A percentile compares a stretch with the other conserved stretches of the same genome.
These are phyloP conservation scores for Talaromyces verruculosus DNA, from an alignment of 2,329 filamentous ascomycete genomes.

Conservation along the genomic window DNA sequence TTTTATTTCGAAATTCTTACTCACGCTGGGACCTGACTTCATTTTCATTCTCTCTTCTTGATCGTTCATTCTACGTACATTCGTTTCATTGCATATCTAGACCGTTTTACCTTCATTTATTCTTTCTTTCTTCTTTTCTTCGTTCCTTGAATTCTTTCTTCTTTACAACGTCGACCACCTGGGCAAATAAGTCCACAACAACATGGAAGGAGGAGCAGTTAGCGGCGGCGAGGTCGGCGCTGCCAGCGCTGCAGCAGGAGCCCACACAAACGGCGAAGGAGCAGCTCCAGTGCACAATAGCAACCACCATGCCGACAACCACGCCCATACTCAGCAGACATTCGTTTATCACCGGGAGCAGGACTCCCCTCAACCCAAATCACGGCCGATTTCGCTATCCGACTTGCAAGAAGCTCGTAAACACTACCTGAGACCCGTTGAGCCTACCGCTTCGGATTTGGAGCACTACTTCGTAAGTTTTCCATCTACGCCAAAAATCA, in stretches of 20 bases:
- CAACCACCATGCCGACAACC: slow-evolving; percentile 19
- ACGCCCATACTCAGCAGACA: slow-evolving; percentile 22
- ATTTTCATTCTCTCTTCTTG: background rate
- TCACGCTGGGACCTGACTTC: background rate
- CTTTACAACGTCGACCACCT: background rate
- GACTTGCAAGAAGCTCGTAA: slow-evolving; percentile 30
- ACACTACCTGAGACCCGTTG: slow-evolving; percentile 4
- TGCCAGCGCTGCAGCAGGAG: slow-evolving; percentile 7
- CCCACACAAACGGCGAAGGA: slow-evolving; percentile 19
- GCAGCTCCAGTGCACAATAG: slow-evolving; percentile 26
- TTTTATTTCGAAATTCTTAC: background rate
- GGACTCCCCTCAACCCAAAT: slow-evolving; percentile 26
- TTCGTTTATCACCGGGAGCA: slow-evolving; percentile 26
- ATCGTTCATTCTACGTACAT: slow-evolving; percentile 8
- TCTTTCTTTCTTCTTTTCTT: background rate
- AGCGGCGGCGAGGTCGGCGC: slow-evolving; percentile 21
- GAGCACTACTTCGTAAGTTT: slow-evolving; percentile 61
- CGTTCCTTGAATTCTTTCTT: background rate
- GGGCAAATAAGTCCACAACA: background rate
- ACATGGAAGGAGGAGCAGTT: slow-evolving; percentile 21
- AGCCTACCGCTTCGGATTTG: slow-evolving; percentile 43
- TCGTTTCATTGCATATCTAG: background rate
- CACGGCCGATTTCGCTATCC: slow-evolving; percentile 37
- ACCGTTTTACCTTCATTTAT: background rate
- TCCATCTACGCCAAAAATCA: background rate